Conservation (phyloP, 2,329 filamentous ascomycete genomes). For the Penicillium sp. region DNA sequence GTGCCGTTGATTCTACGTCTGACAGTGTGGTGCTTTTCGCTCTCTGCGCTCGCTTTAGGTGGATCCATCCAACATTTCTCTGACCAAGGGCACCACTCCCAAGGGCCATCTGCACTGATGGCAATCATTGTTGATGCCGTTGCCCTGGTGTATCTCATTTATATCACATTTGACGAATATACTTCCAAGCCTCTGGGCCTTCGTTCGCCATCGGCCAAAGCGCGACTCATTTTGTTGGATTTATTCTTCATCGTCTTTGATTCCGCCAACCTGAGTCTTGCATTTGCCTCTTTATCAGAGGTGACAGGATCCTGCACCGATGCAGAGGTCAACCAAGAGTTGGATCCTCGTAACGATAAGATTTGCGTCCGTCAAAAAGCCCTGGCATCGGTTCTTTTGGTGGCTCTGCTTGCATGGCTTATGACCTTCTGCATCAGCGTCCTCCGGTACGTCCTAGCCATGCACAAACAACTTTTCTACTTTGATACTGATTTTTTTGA, state of each 20-base stretch:
- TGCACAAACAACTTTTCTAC: neutral
- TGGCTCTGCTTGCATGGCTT: constrained; percentile 87
- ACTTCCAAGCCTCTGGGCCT: constrained; percentile 90
- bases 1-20: constrained; percentile 84
- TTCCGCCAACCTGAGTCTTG: constrained; percentile 86
- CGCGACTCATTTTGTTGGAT: constrained; percentile 86
- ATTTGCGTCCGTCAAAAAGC: constrained; percentile 70
- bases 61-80: constrained; percentile 71
- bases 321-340: constrained; percentile 41
- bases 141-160: constrained; percentile 85
- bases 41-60: constrained; percentile 78
- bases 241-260: constrained; percentile 98
- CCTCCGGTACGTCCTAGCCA: constrained; percentile 58
- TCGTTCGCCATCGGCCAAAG: constrained; percentile 80
- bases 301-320: constrained; percentile 63
- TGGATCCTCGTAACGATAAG: constrained; percentile 43
- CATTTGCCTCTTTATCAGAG: constrained; percentile 79
- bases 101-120: constrained; percentile 80
- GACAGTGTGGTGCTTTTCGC: constrained; percentile 79
- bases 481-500: constrained; percentile 33
- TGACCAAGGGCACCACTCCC: constrained; percentile 51
- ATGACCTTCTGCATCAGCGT: constrained; percentile 87
- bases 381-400: constrained; percentile 75
- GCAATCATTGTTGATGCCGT: constrained; percentile 87
- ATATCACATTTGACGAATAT: constrained; percentile 97